Percentiles rank a stretch among this genome's conserved stretches.
These are phyloP conservation scores for Parascedosporium putredinis DNA, from an alignment of 2,329 filamentous ascomycete genomes.

Conservation along the genomic window DNA sequence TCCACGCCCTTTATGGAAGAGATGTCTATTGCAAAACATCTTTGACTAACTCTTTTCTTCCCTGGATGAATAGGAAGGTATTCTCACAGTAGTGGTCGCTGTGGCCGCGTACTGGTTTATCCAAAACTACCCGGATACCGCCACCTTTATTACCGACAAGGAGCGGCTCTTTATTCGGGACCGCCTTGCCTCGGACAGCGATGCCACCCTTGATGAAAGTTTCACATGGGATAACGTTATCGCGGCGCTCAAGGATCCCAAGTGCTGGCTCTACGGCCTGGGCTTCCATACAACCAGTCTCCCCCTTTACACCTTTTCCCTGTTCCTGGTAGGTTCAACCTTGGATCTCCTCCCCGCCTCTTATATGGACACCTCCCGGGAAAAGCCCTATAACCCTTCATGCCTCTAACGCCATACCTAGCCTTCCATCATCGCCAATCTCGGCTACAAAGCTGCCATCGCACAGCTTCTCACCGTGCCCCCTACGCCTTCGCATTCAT, in stretches of 20 bases:
- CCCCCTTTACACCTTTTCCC: conserved; percentile 43
- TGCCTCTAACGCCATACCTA: conserved; percentile 5
- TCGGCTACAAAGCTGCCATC: conserved; percentile 42
- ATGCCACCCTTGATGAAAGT: conserved; percentile 56
- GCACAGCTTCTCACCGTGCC: conserved; percentile 53
- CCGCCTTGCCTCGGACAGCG: conserved; percentile 56
- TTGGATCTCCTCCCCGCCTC: neutral
- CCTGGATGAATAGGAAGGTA: conserved; percentile 33
- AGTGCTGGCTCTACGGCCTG: conserved; percentile 62
- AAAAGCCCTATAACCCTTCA: too few species aligned
- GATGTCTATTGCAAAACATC: too few species aligned
- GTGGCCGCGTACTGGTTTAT: conserved; percentile 46
- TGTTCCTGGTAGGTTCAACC: conserved; percentile 35
- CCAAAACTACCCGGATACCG: conserved; percentile 53
- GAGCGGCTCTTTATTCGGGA: conserved; percentile 49
- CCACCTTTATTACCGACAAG: conserved; percentile 42
- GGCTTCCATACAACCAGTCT: conserved; percentile 65
- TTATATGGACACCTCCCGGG: too few species aligned
- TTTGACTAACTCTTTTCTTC: conserved; percentile 25
- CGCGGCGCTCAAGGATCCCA: conserved; percentile 55
- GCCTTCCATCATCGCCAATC: conserved; percentile 42
- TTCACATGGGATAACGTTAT: conserved; percentile 59
- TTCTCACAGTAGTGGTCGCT: conserved; percentile 42
- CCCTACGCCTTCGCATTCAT: conserved; percentile 54
- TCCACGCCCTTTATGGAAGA: accelerated